phyloP scores from a whole-genome alignment of 148 eudicot genomes.

The Fagopyrum homotropicum region DNA sequence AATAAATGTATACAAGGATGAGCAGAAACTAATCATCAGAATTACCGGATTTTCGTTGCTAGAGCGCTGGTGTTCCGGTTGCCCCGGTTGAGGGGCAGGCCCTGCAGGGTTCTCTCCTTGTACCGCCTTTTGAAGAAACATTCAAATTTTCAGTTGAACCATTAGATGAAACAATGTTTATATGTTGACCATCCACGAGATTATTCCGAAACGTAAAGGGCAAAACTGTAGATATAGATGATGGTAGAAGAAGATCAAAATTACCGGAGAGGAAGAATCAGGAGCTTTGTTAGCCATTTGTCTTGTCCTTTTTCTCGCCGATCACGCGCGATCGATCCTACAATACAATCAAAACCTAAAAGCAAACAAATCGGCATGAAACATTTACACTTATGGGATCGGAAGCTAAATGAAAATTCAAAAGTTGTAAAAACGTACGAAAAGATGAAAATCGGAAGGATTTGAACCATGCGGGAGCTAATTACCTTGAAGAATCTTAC shows the following conservation, averaged over 20 bases:
- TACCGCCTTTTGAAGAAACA: conserved; percentile 18
- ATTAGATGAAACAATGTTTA: not conserved
- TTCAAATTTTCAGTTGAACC: not conserved
- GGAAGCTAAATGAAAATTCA: not conserved
- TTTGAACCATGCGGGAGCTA: not conserved
- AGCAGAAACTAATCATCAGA: not conserved
- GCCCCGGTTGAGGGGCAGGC: conserved; percentile 26
- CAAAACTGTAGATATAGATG: not conserved
- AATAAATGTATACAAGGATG: not conserved
- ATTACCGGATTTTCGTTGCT: conserved; percentile 42
- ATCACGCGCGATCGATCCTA: conserved; percentile 15
- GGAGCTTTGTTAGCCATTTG: conserved; percentile 24
- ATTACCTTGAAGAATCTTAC: conserved; percentile 18
- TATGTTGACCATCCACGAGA: not conserved
- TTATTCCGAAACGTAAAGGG: not conserved
- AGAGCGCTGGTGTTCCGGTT: conserved; percentile 32
- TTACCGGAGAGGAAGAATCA: conserved; percentile 30
- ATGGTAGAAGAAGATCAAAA: not conserved
- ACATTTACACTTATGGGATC: not conserved
- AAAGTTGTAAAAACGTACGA: not conserved
- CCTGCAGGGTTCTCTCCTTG: conserved; percentile 27
- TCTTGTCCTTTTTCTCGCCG: conserved; percentile 12
- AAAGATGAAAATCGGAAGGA: not conserved
- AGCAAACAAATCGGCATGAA: conserved; percentile 15
- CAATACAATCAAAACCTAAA: conserved; percentile 10